These are phyloP conservation scores for Rhodocollybia butyracea DNA, from an alignment of 768 basidiomycete genomes.

Conservation along the genomic window DNA sequence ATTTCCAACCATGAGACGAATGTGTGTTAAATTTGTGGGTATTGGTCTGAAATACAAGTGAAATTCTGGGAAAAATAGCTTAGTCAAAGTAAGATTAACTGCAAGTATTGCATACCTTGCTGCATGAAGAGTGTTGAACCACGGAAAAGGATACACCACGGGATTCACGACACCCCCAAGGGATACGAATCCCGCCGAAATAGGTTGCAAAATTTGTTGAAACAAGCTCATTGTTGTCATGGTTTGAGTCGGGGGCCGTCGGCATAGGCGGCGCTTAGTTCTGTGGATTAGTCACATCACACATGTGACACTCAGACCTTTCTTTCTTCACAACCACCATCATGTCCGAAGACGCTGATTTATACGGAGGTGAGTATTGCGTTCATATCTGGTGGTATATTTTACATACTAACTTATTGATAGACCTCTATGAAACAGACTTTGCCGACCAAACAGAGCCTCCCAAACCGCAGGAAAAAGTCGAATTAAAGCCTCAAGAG, in stretches of 20 bases:
- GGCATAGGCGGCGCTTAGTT: background rate
- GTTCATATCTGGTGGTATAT: background rate
- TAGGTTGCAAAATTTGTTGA: background rate
- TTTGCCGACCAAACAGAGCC: constrained; percentile 40
- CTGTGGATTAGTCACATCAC: background rate
- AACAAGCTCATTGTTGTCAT: background rate
- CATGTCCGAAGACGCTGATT: constrained; percentile 86
- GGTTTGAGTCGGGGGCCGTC: background rate
- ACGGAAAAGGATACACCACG: constrained; percentile 36
- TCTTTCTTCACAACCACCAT: constrained; percentile 1
- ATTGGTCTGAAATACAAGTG: constrained; percentile 40
- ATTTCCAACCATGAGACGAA: constrained; percentile 35
- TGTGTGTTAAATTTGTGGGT: constrained; percentile 24
- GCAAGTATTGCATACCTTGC: constrained; percentile 14
- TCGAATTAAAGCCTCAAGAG: background rate
- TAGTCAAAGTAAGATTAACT: background rate
- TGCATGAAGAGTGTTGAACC: constrained; percentile 41
- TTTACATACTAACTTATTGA: background rate
- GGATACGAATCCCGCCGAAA: background rate
- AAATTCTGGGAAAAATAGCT: constrained; percentile 26
- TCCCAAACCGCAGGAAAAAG: constrained; percentile 11
- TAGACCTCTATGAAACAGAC: constrained; percentile 74
- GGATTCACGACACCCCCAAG: constrained; percentile 26
- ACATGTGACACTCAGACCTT: background rate
- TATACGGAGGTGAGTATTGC: constrained; percentile 76